Percentiles rank a stretch among this genome's conserved stretches.
Conservation (phyloP, 805 yeast genomes). For the Hanseniaspora mollemarum region DNA sequence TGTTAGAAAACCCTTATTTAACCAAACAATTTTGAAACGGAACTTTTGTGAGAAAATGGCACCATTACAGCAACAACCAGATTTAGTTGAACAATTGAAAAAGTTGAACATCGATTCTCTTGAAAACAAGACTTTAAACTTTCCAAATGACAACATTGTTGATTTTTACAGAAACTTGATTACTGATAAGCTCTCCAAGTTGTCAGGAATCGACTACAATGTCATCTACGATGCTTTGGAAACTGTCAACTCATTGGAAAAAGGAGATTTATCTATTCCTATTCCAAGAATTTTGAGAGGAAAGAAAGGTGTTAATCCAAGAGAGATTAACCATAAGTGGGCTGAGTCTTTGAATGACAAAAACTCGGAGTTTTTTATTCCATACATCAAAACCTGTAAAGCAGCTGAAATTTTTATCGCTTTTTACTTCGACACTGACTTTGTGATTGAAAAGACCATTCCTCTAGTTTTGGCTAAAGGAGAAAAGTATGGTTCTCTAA, state of each 20-base stretch:
- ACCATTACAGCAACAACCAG: slow-evolving; percentile 6
- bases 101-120: slow-evolving; percentile 3
- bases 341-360: slow-evolving; percentile 44
- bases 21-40: neutral
- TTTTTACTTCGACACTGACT: slow-evolving; percentile 54
- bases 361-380: slow-evolving; percentile 24
- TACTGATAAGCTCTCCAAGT: slow-evolving; percentile 58
- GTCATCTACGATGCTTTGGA: slow-evolving; percentile 78
- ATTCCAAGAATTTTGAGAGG: slow-evolving; percentile 67
- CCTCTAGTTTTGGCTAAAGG: slow-evolving; percentile 55
- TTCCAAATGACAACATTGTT: slow-evolving; percentile 66
- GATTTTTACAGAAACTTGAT: slow-evolving; percentile 87
- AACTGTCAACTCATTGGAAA: slow-evolving; percentile 71
- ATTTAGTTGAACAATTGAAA: slow-evolving; percentile 9
- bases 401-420: slow-evolving; percentile 88
- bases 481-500: slow-evolving; percentile 57
- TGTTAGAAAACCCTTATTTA: neutral
- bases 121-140: slow-evolving; percentile 28
- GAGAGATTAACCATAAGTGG: slow-evolving; percentile 64
- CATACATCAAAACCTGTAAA: slow-evolving; percentile 57
- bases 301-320: slow-evolving; percentile 70
- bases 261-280: slow-evolving; percentile 88
- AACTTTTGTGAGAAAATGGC: too few relatives aligned
- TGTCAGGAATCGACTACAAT: slow-evolving; percentile 59
- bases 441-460: slow-evolving; percentile 56